These are phyloP conservation scores for Spiromastix sp. DNA, from an alignment of 2,329 filamentous ascomycete genomes.

Conservation along the genomic window DNA sequence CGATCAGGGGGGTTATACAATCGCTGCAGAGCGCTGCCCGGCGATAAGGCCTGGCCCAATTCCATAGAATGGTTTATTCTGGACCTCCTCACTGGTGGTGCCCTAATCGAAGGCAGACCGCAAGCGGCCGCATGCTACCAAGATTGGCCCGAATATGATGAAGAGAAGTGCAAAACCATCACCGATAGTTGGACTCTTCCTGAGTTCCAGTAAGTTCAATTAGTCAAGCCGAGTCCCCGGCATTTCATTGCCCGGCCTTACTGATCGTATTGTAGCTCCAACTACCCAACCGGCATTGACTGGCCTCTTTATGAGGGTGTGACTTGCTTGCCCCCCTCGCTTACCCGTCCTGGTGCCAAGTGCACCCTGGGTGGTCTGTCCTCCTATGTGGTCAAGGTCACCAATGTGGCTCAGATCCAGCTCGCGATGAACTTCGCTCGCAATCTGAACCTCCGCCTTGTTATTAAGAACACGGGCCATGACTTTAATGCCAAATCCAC, in stretches of 20 bases:
- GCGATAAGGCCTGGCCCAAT: constrained; percentile 14
- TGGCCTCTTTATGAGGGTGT: constrained; percentile 17
- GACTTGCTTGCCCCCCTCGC: constrained; percentile 18
- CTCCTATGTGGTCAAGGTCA: constrained; percentile 28
- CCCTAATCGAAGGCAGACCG: constrained; percentile 23
- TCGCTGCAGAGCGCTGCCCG: constrained; percentile 21
- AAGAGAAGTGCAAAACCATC: constrained; percentile 21
- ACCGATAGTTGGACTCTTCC: constrained; percentile 20
- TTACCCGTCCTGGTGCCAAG: not conserved
- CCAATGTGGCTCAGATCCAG: constrained; percentile 15
- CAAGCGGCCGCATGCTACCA: constrained; percentile 26
- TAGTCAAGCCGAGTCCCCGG: no score
- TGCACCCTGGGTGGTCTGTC: constrained; percentile 11
- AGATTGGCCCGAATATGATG: constrained; percentile 22
- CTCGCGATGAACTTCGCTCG: constrained; percentile 32
- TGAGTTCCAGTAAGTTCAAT: constrained; percentile 6
- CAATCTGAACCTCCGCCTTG: constrained; percentile 40
- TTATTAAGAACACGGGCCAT: constrained; percentile 35
- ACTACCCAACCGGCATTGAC: constrained; percentile 19
- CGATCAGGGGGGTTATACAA: constrained; percentile 37
- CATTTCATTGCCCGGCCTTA: no score
- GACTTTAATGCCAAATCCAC: constrained; percentile 44
- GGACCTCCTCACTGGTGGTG: constrained; percentile 25
- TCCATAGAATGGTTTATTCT: constrained; percentile 19
- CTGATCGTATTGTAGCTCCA: not conserved